Conservation (phyloP, 176 grass and related monocot species). For the Aegilops sharonensis region DNA sequence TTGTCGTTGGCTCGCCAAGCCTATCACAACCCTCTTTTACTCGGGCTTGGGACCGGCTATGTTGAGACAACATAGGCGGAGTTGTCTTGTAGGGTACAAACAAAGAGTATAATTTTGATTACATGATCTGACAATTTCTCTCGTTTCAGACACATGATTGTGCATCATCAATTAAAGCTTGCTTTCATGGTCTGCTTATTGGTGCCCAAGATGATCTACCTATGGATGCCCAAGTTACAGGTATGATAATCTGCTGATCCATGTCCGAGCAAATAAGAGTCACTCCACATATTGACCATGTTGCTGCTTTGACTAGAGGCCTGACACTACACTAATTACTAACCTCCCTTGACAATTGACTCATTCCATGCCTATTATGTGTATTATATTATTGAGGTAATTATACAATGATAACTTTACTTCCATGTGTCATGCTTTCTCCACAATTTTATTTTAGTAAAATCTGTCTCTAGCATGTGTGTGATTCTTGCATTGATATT, state of each 20-base stretch:
- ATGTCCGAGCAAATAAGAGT: not conserved
- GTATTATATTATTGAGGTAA: not conserved
- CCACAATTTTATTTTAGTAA: not conserved
- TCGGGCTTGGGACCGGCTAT: no score
- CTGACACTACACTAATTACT: not conserved
- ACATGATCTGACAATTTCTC: no score
- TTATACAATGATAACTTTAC: not conserved
- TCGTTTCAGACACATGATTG: no score
- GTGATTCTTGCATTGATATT: not conserved
- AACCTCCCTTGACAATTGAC: no score
- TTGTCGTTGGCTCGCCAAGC: no score
- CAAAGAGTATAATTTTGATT: no score
- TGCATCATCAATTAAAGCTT: no score
- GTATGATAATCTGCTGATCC: not conserved
- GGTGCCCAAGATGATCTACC: not conserved
- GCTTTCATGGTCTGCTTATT: not conserved
- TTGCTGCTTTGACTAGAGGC: not conserved
- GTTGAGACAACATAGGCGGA: no score
- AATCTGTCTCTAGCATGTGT: not conserved
- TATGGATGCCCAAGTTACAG: not conserved
- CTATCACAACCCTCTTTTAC: no score
- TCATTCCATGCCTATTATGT: no score
- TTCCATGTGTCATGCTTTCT: not conserved
- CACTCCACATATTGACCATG: not conserved
- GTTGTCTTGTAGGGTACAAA: no score